These are phyloP conservation scores for Backusella westeae DNA, from an alignment of 192 early-diverging fungal genomes.

Conservation along the genomic window DNA sequence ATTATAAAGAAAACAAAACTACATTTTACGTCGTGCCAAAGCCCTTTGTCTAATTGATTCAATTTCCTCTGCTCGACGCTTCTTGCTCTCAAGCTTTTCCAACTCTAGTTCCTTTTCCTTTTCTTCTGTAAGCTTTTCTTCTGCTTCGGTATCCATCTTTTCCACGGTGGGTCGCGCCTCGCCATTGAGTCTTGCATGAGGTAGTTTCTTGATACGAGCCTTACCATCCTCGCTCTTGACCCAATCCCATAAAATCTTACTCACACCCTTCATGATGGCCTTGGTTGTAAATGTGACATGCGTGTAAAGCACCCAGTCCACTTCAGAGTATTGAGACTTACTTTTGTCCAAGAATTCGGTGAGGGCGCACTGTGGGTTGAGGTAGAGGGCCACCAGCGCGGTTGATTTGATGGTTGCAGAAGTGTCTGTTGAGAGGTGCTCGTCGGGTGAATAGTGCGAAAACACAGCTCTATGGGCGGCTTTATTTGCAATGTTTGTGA, in stretches of 20 bases:
- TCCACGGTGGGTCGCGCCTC: conserved; percentile 18
- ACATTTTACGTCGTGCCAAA: conserved; percentile 29
- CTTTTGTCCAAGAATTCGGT: conserved; percentile 67
- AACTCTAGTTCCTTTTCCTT: conserved; percentile 11
- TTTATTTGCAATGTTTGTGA: conserved; percentile 92
- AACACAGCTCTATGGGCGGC: conserved; percentile 63
- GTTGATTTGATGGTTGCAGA: conserved; percentile 69
- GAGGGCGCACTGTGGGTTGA: conserved; percentile 88
- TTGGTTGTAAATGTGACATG: conserved; percentile 91
- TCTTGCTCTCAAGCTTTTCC: conserved; percentile 24
- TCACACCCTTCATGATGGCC: conserved; percentile 95
- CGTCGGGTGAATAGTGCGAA: conserved; percentile 52
- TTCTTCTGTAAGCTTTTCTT: not conserved
- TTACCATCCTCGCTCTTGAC: conserved; percentile 71
- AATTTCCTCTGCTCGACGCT: conserved; percentile 35
- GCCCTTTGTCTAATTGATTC: conserved; percentile 45
- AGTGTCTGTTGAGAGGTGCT: conserved; percentile 13
- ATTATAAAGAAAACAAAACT: not conserved
- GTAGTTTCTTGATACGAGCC: conserved; percentile 21
- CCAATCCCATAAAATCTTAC: conserved; percentile 87
- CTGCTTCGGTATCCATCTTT: conserved; percentile 1
- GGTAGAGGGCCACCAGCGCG: conserved; percentile 79
- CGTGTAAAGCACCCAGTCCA: conserved; percentile 96
- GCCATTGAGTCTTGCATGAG: conserved; percentile 27
- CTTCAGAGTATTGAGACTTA: conserved; percentile 38